These are phyloP conservation scores for Penicillium sp. DNA, from an alignment of 2,329 filamentous ascomycete genomes.

Conservation along the genomic window DNA sequence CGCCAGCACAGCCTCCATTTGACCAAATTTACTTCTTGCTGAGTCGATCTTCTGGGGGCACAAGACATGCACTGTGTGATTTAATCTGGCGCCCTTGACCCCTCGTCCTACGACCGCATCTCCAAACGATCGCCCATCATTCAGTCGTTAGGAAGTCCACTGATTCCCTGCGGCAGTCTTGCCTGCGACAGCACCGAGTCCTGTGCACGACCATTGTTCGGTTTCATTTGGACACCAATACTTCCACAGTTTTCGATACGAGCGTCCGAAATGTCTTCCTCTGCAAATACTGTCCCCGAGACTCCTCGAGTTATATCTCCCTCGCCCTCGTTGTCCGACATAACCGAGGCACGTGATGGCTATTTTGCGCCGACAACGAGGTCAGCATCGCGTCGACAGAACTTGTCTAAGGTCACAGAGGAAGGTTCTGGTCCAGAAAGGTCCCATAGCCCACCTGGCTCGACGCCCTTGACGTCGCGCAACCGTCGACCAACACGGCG, in stretches of 20 bases:
- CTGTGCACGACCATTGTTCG: conserved; percentile 33
- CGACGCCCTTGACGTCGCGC: conserved; percentile 52
- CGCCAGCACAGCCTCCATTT: conserved; percentile 17
- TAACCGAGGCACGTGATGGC: conserved; percentile 58
- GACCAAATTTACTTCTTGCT: conserved; percentile 8
- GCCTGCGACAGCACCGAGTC: conserved; percentile 29
- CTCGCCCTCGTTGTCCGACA: conserved; percentile 71
- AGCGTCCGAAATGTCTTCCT: conserved; percentile 48
- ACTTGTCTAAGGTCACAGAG: conserved; percentile 56
- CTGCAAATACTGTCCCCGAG: conserved; percentile 67
- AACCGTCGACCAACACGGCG: conserved; percentile 49
- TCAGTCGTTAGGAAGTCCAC: conserved; percentile 36
- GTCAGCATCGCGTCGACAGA: conserved; percentile 67
- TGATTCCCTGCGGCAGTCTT: conserved; percentile 32
- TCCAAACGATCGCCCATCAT: conserved; percentile 42
- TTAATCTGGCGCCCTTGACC: conserved; percentile 13
- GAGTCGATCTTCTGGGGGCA: background rate
- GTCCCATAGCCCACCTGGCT: conserved; percentile 52
- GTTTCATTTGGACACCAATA: conserved; percentile 34
- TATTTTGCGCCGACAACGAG: conserved; percentile 79
- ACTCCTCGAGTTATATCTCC: conserved; percentile 90
- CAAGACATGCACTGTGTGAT: conserved; percentile 13
- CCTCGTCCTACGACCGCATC: conserved; percentile 11
- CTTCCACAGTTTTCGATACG: conserved; percentile 58
- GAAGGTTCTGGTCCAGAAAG: conserved; percentile 53